These are phyloP conservation scores for Septoria petroselini DNA, from an alignment of 2,329 filamentous ascomycete genomes.

Conservation along the genomic window DNA sequence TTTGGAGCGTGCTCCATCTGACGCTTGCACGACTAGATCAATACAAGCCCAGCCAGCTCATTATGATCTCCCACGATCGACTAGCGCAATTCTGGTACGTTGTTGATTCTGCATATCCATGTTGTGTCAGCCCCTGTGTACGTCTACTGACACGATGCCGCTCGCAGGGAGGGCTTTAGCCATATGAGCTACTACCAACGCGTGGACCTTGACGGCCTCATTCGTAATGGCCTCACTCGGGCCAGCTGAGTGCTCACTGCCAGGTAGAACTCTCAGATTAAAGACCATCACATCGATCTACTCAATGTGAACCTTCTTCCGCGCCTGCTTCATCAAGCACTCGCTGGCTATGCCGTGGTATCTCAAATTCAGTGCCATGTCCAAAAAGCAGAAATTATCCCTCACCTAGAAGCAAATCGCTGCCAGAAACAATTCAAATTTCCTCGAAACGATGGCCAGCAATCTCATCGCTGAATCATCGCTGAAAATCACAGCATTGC, in stretches of 20 bases:
- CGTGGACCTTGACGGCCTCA: conserved; percentile 44
- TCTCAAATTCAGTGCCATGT: not conserved
- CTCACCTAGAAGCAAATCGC: not conserved
- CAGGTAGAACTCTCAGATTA: not conserved
- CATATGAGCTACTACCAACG: conserved; percentile 51
- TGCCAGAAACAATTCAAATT: not conserved
- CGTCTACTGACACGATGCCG: conserved; percentile 53
- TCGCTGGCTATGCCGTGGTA: not conserved
- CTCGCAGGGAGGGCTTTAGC: conserved; percentile 59
- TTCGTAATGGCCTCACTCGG: conserved; percentile 12
- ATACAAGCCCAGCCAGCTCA: conserved; percentile 71
- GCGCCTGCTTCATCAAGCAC: no score
- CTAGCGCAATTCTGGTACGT: conserved; percentile 51
- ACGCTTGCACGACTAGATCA: conserved; percentile 54
- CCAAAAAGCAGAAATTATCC: not conserved
- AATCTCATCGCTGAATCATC: no score
- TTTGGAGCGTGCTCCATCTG: not conserved
- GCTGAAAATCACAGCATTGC: not conserved
- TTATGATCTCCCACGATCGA: conserved; percentile 72
- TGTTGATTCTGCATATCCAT: not conserved
- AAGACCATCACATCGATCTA: no score
- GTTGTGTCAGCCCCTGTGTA: not conserved
- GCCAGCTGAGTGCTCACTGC: not conserved
- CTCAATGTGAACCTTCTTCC: no score
- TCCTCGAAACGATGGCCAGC: not conserved